These are phyloP conservation scores for Talaromyces sp. DNA, from an alignment of 2,329 filamentous ascomycete species.

Conservation along the genomic window DNA sequence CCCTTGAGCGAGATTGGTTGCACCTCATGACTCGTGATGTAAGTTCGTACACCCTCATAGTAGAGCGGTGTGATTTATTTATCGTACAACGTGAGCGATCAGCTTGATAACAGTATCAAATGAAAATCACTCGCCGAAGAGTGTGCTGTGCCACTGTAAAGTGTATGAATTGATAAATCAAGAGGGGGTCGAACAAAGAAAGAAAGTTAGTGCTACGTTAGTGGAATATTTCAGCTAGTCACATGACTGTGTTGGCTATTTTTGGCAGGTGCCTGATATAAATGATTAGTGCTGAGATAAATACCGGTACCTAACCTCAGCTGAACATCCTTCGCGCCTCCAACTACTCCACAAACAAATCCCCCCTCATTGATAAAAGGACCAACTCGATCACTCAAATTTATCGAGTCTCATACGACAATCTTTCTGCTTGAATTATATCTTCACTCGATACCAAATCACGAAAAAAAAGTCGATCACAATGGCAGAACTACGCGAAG, in stretches of 20 bases:
- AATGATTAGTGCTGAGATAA: background rate
- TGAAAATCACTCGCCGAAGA: background rate
- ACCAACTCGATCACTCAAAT: too few relatives aligned
- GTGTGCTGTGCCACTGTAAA: background rate
- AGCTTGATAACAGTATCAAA: background rate
- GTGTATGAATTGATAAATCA: background rate
- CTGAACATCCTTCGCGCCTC: background rate
- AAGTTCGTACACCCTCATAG: background rate
- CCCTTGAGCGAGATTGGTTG: background rate
- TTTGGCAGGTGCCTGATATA: background rate
- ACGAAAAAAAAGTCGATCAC: background rate
- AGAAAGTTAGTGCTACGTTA: background rate
- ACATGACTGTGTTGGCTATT: background rate
- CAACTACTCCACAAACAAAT: conserved; percentile 12
- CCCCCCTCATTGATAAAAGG: too few relatives aligned
- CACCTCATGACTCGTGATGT: background rate
- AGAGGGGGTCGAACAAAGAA: background rate
- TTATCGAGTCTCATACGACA: too few relatives aligned
- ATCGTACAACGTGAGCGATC: background rate
- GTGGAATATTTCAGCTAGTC: background rate
- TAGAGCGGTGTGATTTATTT: background rate
- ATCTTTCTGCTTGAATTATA: too few relatives aligned
- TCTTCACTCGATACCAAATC: too few relatives aligned
- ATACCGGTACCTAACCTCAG: background rate
- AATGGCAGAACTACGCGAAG: conserved; percentile 17